Percentiles rank a stretch among this genome's conserved stretches.
Conservation (phyloP, 140 eudicot species). For the Anethum foeniculum region DNA sequence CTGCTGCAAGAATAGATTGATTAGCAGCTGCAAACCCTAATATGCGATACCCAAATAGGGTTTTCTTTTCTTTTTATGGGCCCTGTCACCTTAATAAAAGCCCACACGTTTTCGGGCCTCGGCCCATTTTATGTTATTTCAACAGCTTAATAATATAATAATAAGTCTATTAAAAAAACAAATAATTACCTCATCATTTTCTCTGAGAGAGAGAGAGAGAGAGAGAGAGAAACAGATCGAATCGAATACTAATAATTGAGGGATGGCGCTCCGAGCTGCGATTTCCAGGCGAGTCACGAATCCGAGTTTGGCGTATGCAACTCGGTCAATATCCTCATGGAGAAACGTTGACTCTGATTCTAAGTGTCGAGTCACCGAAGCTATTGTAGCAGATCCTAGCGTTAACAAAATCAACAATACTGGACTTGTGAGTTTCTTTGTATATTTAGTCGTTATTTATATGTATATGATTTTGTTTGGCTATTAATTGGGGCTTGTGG, state of each 20-base stretch:
- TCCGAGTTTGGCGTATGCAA: not conserved
- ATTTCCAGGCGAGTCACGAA: conserved; percentile 2
- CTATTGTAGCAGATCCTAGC: conserved; percentile 73
- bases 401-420: conserved; percentile 79
- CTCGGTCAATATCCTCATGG: conserved; percentile 52
- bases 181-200: not conserved
- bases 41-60: not conserved
- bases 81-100: not conserved
- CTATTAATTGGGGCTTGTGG: too few relatives aligned
- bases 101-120: not conserved
- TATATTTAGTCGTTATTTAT: not conserved
- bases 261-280: conserved; percentile 12
- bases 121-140: not conserved
- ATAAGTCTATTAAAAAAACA: too few relatives aligned
- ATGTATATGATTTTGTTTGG: too few relatives aligned
- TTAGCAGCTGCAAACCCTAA: not conserved
- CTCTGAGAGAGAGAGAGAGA: not conserved
- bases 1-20: not conserved
- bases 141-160: too few relatives aligned
- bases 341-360: conserved; percentile 87
- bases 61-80: not conserved
- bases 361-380: conserved; percentile 84
- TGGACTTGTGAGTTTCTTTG: conserved; percentile 59
- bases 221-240: not conserved
- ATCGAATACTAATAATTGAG: not conserved